Base-by-base conservation (phyloP, 169 alveolate genomes). In the Eimeria maxima region DNA sequence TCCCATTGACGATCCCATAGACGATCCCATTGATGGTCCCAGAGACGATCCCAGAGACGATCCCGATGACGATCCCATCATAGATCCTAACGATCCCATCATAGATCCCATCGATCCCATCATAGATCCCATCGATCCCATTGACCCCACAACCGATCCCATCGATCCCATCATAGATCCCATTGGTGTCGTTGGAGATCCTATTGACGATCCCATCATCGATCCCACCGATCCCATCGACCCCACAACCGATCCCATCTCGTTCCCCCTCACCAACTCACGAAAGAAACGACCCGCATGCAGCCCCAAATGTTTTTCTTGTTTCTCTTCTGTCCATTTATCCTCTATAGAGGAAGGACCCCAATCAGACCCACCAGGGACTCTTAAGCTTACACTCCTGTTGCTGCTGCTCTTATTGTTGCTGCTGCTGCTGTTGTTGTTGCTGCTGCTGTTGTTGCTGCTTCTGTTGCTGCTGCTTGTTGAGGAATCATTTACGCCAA, bases 371-470 rank as follows among this genome's bases (percentile, higher is more conserved):
- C 67, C 67, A 16, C 67, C 67, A 13, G n/a, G 67, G n/a, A 16
- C n/a, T 2, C 81, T 11, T 24, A 71, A 13, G 81, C 47, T 71
- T 7, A 71, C 20, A 24, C 47, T 71, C 47, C 45, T 71, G 81
- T 20, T 71, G 81, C 47, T 71, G 81, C 14, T 71, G 47, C 47
- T 71, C 47, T 45, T 71, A 45, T 3, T 71, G 81, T n/a, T 71
- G 81, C 7, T 71, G 81, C 13, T 71, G 81, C 44, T 71, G 81
- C 20, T 71, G 87, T 16, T 76, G 87, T 60, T 76, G 87, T 10
- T 76, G 87, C 24, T 76, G 87, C 29, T 76, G 87, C 47, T 76
- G 87, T 60, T 76, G 87, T 7, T 76, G 87, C 11, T 76, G 87
- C 16, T 76, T 7, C 29, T 76, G 87, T 10, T 76, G 87, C 57